These are phyloP conservation scores for Silybum marianum DNA, from an alignment of 129 eudicot species.

Conservation along the genomic window DNA sequence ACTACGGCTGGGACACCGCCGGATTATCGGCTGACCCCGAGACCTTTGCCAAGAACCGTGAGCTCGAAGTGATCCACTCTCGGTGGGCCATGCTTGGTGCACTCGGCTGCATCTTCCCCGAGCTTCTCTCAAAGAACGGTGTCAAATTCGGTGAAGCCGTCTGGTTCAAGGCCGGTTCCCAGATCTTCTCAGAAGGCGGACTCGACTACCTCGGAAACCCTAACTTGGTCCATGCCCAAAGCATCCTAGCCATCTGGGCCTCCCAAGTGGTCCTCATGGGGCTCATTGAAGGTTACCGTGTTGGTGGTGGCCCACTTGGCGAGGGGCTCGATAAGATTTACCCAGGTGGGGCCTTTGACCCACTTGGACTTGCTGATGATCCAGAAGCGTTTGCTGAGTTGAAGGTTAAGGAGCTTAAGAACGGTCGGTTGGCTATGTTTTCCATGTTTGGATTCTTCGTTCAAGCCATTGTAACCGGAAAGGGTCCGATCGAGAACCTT, in stretches of 20 bases:
- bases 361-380: slow-evolving; percentile 68
- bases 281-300: slow-evolving; percentile 62
- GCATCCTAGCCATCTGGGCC: slow-evolving; percentile 75
- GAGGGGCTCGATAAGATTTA: slow-evolving; percentile 63
- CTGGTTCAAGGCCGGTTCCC: slow-evolving; percentile 83
- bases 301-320: slow-evolving; percentile 76
- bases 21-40: slow-evolving; percentile 78
- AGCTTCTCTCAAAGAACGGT: slow-evolving; percentile 60
- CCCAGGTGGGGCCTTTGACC: slow-evolving; percentile 76
- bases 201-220: slow-evolving; percentile 81
- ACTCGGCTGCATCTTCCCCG: slow-evolving; percentile 77
- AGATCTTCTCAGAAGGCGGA: slow-evolving; percentile 71
- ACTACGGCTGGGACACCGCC: slow-evolving; percentile 83
- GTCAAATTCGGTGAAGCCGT: slow-evolving; percentile 66
- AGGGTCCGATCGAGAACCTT: slow-evolving; percentile 76
- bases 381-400: slow-evolving; percentile 78
- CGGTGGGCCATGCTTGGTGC: slow-evolving; percentile 88
- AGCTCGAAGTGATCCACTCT: slow-evolving; percentile 76
- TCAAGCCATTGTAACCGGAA: slow-evolving; percentile 76
- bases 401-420: slow-evolving; percentile 82
- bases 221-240: slow-evolving; percentile 65
- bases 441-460: slow-evolving; percentile 82
- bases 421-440: slow-evolving; percentile 71
- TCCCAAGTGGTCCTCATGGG: slow-evolving; percentile 69
- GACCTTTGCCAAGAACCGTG: slow-evolving; percentile 81